Evolutionary conservation across 2,329 filamentous ascomycete species (phyloP), one percentile per base, ranked within the genome.

Genomic region (Emericellopsis cladophorae): DNA sequence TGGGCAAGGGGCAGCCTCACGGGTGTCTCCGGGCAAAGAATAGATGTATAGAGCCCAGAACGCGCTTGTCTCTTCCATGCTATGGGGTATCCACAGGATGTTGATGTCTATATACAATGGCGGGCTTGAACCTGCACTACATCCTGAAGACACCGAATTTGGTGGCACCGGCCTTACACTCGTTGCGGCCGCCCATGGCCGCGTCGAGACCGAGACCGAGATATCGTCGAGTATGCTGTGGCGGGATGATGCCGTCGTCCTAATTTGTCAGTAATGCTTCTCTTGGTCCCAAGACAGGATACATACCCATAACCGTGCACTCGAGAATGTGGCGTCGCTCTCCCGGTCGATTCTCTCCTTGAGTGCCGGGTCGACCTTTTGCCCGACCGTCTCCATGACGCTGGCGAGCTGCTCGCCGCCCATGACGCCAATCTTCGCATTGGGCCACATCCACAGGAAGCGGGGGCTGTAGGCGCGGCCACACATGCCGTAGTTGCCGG

Each of bases 401-500:
- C 82, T 76, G 7, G 82, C 81, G 31, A 98, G 70, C 66, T 96
- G 90, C 63, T 95, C 90, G 33, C 84, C 75, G 16, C 92, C 92
- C 92, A 98, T 98, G 51, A 98, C 89, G 26, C 85, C 86, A 40
- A 95, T 87, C 55, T 84, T 84, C n/a, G 92, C 88, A 51, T 94
- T 95, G 33, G 92, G 92, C 92, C 92, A 98, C 72, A 90, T 93
- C 79, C 87, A 95, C 45, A 96, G 63, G 60, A 96, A 87, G 11
- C 88, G 72, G 0, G 90, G 90, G n/a, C 76, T 78, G 61, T 95
- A 98, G 2, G 92, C 90, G 39, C 92, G 76, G 18, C 92, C 92
- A 56, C 87, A 96, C 92, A 98, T 98, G 52, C 90, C 92, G 57
- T 98, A 98, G 61, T 96, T 98, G 4, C 92, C 92, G 7, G 90